Evolutionary conservation across 371 early-diverging fungal genomes (phyloP), one percentile per base, ranked within the genome.

Genomic region (Blakeslea trispora): DNA sequence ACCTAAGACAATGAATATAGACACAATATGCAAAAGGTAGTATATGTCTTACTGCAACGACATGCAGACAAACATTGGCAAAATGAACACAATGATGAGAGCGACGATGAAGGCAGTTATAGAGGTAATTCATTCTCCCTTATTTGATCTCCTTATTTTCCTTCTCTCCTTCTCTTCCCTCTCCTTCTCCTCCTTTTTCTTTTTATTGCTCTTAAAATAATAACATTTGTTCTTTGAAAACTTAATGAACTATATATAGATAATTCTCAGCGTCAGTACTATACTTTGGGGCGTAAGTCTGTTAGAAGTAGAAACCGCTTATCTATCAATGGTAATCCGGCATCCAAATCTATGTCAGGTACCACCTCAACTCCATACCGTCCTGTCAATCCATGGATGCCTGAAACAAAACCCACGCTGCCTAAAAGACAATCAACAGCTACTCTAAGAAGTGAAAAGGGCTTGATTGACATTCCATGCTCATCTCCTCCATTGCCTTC

Each of bases 21-120:
- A 45, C 72, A 74, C 22, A 79, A 79, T 52, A 79, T 79, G 79
- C 79, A 79, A 64, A 79, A 79, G 45, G 79, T 79, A 3, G 71
- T 75, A 3, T 79, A 79, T 56, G 79, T 75, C 9, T 56, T 79
- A 14, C 61, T 79, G 22, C 72, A 75, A 40, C 75, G 71, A 40
- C 79, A 75, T 55, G 74, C 79, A 13, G 72, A 74, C 42, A 61
- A 64, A 22, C 75, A 75, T 19, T 79, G 79, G 79, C 75, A 79
- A 49, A 59, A 64, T 13, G 76, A 75, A 19, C 75, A 79, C 39
- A 70, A 64, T 47, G 76, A 75, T 34, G 79, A 61, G 40, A 51
- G 57, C 22, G 61, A 65, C 10, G 66, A 69, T 24, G 75, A 64
- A 17, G 57, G 51, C 31, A 47, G 40, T 9, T 56, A 42, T 22